A percentile compares a stretch with the other conserved stretches of the same genome.
These are phyloP conservation scores for Cercospora canescens DNA, from an alignment of 2,329 filamentous ascomycete genomes.

Conservation along the genomic window DNA sequence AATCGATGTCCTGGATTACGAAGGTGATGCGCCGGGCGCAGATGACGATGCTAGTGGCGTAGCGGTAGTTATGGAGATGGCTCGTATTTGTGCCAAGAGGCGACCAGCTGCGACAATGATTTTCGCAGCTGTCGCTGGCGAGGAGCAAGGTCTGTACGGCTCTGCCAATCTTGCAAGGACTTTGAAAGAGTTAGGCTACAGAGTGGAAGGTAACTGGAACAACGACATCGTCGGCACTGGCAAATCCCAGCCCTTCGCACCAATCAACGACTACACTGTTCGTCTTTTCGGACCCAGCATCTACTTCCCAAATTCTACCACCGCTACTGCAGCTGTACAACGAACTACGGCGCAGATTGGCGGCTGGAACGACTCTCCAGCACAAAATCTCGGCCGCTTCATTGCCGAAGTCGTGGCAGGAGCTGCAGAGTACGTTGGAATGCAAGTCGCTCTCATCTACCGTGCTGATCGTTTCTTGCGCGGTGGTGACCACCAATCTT, in stretches of 20 bases:
- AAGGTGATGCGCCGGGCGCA: slow-evolving; percentile 56
- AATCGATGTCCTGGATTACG: slow-evolving; percentile 53
- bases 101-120: slow-evolving; percentile 54
- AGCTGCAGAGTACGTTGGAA: slow-evolving; percentile 52
- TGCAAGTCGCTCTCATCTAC: slow-evolving; percentile 59
- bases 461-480: slow-evolving; percentile 58
- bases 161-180: slow-evolving; percentile 54
- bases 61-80: slow-evolving; percentile 58
- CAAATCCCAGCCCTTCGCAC: slow-evolving; percentile 41
- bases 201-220: slow-evolving; percentile 60
- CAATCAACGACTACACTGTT: slow-evolving; percentile 46
- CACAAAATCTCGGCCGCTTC: slow-evolving; percentile 57
- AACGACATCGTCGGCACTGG: slow-evolving; percentile 58
- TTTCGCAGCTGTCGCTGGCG: slow-evolving; percentile 58
- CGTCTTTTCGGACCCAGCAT: slow-evolving; percentile 52
- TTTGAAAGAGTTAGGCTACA: slow-evolving; percentile 52
- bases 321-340: slow-evolving; percentile 35
- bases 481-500: slow-evolving; percentile 58
- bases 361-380: slow-evolving; percentile 57
- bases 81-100: slow-evolving; percentile 52
- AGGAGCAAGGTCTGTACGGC: slow-evolving; percentile 59
- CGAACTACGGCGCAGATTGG: slow-evolving; percentile 46
- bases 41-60: slow-evolving; percentile 60
- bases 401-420: slow-evolving; percentile 56
- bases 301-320: slow-evolving; percentile 50